Base-by-base conservation (phyloP, 2,329 filamentous ascomycete species). In the Nemania serpens region DNA sequence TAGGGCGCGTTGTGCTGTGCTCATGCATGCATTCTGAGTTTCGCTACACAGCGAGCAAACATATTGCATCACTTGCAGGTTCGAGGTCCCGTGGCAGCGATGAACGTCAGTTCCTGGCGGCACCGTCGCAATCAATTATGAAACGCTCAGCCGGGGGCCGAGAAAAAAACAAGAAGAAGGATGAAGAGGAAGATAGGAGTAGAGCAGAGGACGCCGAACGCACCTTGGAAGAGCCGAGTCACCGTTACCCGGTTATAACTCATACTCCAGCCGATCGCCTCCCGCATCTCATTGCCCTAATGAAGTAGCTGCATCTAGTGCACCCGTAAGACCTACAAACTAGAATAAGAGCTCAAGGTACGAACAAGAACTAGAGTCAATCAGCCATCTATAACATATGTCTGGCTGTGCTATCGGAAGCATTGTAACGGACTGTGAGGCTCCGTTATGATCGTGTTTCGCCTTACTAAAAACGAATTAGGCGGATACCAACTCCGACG, bases 21-120 rank as follows among this genome's bases (percentile, higher is more conserved):
- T 41, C 58, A 39, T 63, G 57, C 61, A 63, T 58, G 50, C 22
- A 41, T 46, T 51, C 43, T 39, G 37, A 58, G 54, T 43, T 57
- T 45, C 33, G 50, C 50, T 58, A 50, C 58, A 58, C 49, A n/a
- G 41, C 46, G 55, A 34, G 34, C 15, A 36, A 45, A 52, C 43
- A 10, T 29, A 39, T 54, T 58, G 61, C 58, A 55, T 47, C 37
- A 46, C 54, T 52, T 36, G 58, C 46, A 63, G 55, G 46, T 36
- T 33, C 37, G 29, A 48, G 41, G 48, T 43, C 51, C 42, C 48
- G 53, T 45, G 53, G 51, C 47, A 61, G 42, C 20, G 36, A 50
- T 50, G 37, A 37, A 55, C 45, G 50, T 50, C 42, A 46, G 48
- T 50, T 37, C 22, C 61, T 58, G 61, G 45, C 45, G 41, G 53